phyloP scores from a whole-genome alignment of 2,329 filamentous ascomycete species.

The Diaporthe sp. region DNA sequence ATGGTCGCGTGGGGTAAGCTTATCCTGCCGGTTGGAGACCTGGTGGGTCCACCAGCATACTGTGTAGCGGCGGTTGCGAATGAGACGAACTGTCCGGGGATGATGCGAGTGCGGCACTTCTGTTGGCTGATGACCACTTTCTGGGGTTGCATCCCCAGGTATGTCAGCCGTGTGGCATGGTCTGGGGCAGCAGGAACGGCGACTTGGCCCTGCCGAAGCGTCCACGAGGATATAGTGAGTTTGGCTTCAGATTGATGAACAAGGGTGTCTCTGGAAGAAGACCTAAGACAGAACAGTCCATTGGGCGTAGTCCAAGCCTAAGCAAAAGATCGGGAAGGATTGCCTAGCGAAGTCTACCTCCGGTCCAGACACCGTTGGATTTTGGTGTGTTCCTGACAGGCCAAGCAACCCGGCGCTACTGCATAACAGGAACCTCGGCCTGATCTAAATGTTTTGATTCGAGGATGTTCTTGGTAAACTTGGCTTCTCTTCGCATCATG shows the following conservation, averaged over 20 bases:
- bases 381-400: conserved; percentile 24
- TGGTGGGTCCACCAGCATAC: background rate
- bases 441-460: conserved; percentile 20
- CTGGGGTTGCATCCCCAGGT: conserved; percentile 8
- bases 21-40: conserved; percentile 6
- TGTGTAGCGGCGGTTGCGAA: conserved; percentile 10
- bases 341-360: background rate
- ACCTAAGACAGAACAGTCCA: background rate
- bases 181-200: conserved; percentile 6
- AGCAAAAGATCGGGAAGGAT: background rate
- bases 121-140: background rate
- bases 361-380: background rate
- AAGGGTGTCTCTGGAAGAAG: background rate
- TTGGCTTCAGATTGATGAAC: conserved; percentile 18
- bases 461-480: conserved; percentile 19
- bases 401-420: conserved; percentile 22
- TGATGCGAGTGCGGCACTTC: background rate
- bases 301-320: background rate
- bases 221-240: background rate
- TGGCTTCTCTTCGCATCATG: conserved; percentile 12
- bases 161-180: conserved; percentile 15
- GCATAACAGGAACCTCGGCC: background rate
- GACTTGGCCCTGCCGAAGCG: conserved; percentile 20
- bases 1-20: conserved; percentile 24
- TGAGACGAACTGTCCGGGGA: conserved; percentile 20